A percentile compares a stretch with the other conserved stretches of the same genome.
Evolutionary conservation across 2,329 filamentous ascomycete species (phyloP).

Genomic region (Aspergillus sp.): DNA sequence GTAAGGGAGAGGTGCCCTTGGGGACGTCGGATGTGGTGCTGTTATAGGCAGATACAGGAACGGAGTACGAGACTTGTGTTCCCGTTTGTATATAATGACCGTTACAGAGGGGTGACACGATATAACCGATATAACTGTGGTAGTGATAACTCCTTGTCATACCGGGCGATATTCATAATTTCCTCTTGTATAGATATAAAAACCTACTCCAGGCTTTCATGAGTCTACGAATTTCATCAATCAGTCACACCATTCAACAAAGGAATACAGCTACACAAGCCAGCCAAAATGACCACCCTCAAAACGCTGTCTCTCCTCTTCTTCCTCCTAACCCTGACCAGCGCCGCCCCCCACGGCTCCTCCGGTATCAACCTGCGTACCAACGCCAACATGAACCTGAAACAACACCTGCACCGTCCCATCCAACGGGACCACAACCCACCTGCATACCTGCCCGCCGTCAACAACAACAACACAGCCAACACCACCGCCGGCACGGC

Average conservation of each 20-base stretch:
- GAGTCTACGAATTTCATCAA: too few relatives aligned
- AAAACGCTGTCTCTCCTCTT: background rate
- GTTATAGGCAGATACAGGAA: background rate
- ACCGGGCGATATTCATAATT: too few relatives aligned
- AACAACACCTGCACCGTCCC: background rate
- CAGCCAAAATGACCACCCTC: background rate
- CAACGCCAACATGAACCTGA: background rate
- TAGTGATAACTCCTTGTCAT: too few relatives aligned
- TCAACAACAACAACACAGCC: background rate
- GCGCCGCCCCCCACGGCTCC: background rate
- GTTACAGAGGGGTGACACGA: too few relatives aligned
- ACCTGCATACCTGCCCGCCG: background rate
- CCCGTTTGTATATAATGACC: background rate
- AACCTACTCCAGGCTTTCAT: too few relatives aligned
- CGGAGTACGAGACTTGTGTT: background rate
- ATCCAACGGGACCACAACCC: background rate
- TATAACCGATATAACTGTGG: too few relatives aligned
- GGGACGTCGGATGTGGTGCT: conserved; percentile 13
- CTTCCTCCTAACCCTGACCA: conserved; percentile 3
- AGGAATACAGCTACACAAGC: background rate
- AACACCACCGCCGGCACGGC: conserved; percentile 22
- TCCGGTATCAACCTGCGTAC: background rate
- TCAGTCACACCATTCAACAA: too few relatives aligned
- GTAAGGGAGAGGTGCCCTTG: conserved; percentile 17
- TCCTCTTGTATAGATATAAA: too few relatives aligned